A percentile compares a stretch with the other conserved stretches of the same genome.
These are phyloP conservation scores for Suillus cothurnatus DNA, from an alignment of 768 basidiomycete genomes.

Conservation along the genomic window DNA sequence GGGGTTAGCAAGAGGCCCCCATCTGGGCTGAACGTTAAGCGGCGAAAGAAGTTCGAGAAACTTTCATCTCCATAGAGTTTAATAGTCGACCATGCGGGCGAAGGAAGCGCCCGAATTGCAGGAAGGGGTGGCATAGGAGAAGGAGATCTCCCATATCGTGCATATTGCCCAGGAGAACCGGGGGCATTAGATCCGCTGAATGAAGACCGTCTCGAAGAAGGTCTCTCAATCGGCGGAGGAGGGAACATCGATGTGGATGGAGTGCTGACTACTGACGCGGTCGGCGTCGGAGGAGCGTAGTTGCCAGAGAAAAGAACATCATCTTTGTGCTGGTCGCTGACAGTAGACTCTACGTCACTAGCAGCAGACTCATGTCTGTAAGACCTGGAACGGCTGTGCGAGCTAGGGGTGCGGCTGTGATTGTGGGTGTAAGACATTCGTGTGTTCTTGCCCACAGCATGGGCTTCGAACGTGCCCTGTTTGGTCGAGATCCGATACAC, in stretches of 20 bases:
- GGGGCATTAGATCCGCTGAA: constrained; percentile 84
- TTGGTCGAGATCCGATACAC: constrained; percentile 84
- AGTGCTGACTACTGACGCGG: constrained; percentile 67
- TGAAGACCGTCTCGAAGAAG: constrained; percentile 64
- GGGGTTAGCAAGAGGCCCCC: constrained; percentile 93
- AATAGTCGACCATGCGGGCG: constrained; percentile 65
- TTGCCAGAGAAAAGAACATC: constrained; percentile 30
- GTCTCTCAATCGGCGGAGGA: constrained; percentile 53
- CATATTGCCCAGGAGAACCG: constrained; percentile 60
- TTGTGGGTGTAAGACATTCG: constrained; percentile 59
- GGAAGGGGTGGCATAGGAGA: constrained; percentile 93
- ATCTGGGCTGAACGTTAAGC: constrained; percentile 93
- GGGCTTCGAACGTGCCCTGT: constrained; percentile 83
- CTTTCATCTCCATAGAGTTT: constrained; percentile 95
- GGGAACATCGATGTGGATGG: constrained; percentile 54
- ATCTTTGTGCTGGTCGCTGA: constrained; percentile 59
- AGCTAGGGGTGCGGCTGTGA: constrained; percentile 73
- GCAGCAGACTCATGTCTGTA: constrained; percentile 71
- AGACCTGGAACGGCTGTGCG: constrained; percentile 58
- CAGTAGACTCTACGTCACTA: constrained; percentile 73
- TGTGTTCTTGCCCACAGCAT: constrained; percentile 88
- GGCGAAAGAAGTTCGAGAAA: constrained; percentile 93
- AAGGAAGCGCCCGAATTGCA: constrained; percentile 77
- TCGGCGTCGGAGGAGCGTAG: constrained; percentile 58
- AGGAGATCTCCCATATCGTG: constrained; percentile 78